Percentiles rank a stretch among this genome's conserved stretches.
phyloP scores from a whole-genome alignment of 1,284 basidiomycete species.

The Sanghuangporus weigelae region DNA sequence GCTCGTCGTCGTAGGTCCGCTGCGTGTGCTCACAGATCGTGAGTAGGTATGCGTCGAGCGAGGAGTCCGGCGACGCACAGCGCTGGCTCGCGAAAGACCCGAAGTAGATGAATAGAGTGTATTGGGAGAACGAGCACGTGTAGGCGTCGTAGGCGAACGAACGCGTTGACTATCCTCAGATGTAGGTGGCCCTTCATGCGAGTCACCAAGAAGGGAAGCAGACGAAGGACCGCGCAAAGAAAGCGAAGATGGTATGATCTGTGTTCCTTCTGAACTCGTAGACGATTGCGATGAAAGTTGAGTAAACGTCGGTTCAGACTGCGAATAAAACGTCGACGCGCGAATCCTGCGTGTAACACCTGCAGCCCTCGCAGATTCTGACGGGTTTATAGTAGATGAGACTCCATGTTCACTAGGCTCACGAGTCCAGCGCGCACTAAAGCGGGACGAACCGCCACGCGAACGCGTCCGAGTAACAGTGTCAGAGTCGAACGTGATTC shows the following conservation, averaged over 20 bases:
- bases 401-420: constrained; percentile 8
- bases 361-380: constrained; percentile 23
- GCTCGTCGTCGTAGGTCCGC: neutral
- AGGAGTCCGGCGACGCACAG: constrained; percentile 48
- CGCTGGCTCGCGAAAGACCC: constrained; percentile 49
- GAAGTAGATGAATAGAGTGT: constrained; percentile 12
- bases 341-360: constrained; percentile 24
- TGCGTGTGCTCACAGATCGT: constrained; percentile 23
- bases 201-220: constrained; percentile 53
- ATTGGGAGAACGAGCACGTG: constrained; percentile 14
- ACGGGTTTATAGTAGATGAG: constrained; percentile 1
- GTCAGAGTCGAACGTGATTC: constrained; percentile 5
- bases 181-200: constrained; percentile 38
- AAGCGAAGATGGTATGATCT: constrained; percentile 46
- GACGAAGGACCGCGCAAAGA: constrained; percentile 51
- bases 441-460: constrained; percentile 6
- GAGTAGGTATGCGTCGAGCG: constrained; percentile 35
- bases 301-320: constrained; percentile 28
- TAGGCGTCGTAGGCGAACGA: constrained; percentile 23
- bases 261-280: constrained; percentile 31
- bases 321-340: constrained; percentile 31
- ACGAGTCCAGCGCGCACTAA: constrained; percentile 14
- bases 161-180: constrained; percentile 12
- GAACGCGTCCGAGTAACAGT: constrained; percentile 1
- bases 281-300: neutral